These are phyloP conservation scores for Colletotrichum incanum DNA, from an alignment of 2,329 filamentous ascomycete species.

Conservation along the genomic window DNA sequence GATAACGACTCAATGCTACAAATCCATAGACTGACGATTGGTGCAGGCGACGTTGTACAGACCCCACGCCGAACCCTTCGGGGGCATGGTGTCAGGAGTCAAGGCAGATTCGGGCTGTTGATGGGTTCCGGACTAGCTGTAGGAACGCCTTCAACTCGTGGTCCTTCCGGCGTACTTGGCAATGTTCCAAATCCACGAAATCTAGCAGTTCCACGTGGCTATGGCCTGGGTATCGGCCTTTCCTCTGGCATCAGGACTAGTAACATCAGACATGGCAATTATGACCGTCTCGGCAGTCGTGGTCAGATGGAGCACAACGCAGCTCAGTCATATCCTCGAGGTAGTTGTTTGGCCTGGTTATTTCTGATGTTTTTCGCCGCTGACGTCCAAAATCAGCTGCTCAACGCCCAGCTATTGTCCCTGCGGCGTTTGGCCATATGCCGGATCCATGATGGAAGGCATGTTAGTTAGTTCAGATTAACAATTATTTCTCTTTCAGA, in stretches of 20 bases:
- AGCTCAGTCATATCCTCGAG: not conserved
- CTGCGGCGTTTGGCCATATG: slow-evolving; percentile 10
- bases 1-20: too few species aligned
- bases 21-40: not conserved
- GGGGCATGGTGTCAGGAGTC: slow-evolving; percentile 51
- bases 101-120: slow-evolving; percentile 48
- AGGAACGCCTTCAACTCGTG: slow-evolving; percentile 46
- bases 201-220: not conserved
- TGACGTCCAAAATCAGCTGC: slow-evolving; percentile 8
- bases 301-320: not conserved
- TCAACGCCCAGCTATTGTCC: slow-evolving; percentile 3
- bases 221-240: slow-evolving; percentile 31
- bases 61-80: slow-evolving; percentile 46
- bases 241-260: slow-evolving; percentile 32
- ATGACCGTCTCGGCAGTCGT: not conserved
- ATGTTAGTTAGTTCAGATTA: not conserved
- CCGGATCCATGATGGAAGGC: not conserved
- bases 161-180: slow-evolving; percentile 26
- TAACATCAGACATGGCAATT: not conserved
- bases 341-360: not conserved
- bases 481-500: not conserved
- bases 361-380: not conserved
- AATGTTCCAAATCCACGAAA: slow-evolving; percentile 20
- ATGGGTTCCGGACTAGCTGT: slow-evolving; percentile 51
- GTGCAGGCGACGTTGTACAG: slow-evolving; percentile 49